phyloP scores from a whole-genome alignment of 768 basidiomycete genomes.

The Phaffia tasmanica region DNA sequence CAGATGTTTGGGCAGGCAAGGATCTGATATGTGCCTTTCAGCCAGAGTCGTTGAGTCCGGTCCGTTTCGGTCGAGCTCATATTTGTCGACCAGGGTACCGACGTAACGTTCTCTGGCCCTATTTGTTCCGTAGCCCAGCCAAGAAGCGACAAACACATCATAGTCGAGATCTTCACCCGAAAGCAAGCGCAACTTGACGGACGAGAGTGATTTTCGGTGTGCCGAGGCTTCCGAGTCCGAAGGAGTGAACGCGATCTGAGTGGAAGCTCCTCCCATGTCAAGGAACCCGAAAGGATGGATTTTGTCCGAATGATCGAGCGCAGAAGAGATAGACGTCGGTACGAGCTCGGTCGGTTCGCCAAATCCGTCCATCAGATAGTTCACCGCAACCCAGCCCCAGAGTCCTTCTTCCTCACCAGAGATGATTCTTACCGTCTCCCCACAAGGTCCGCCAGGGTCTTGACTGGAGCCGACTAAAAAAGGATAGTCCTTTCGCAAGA shows the following conservation, averaged over 20 bases:
- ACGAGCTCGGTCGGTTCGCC: conserved; percentile 31
- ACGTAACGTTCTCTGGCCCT: conserved; percentile 91
- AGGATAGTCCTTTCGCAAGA: conserved; percentile 59
- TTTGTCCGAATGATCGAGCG: conserved; percentile 50
- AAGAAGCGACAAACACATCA: conserved; percentile 92
- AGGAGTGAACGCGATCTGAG: conserved; percentile 97
- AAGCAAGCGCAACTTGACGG: conserved; percentile 68
- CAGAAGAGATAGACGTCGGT: conserved; percentile 19
- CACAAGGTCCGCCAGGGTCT: conserved; percentile 58
- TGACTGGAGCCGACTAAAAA: conserved; percentile 58
- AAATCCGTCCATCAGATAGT: conserved; percentile 98
- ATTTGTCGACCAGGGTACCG: conserved; percentile 51
- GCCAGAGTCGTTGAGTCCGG: neutral
- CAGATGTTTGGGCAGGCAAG: conserved; percentile 76
- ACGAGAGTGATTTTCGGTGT: conserved; percentile 47
- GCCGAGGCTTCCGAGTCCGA: conserved; percentile 44
- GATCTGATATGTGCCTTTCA: conserved; percentile 51
- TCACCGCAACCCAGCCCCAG: conserved; percentile 98
- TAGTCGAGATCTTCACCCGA: conserved; percentile 79
- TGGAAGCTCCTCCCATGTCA: conserved; percentile 98
- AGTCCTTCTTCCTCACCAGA: conserved; percentile 96
- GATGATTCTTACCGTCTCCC: conserved; percentile 85
- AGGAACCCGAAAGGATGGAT: conserved; percentile 64
- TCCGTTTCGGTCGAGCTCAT: conserved; percentile 39
- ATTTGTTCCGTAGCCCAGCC: conserved; percentile 97